Percentiles rank a stretch among this genome's conserved stretches.
Evolutionary conservation across 139 green algal genomes (phyloP).

Genomic region (Diplosphaera chodatii): DNA sequence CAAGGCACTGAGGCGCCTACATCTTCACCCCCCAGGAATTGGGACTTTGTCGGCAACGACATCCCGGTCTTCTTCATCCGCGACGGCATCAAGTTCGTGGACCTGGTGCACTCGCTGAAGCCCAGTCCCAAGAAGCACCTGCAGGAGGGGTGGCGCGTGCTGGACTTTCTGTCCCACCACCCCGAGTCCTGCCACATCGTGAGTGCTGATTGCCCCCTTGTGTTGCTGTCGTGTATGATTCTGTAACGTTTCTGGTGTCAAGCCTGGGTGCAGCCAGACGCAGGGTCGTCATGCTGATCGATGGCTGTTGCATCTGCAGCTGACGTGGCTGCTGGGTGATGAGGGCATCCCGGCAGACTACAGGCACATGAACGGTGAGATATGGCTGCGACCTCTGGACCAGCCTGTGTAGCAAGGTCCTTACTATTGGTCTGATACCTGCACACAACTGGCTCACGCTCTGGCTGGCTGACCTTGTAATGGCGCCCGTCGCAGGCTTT

Average conservation of each 20-base stretch:
- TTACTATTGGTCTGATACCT: no score
- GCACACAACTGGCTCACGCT: no score
- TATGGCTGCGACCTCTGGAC: no score
- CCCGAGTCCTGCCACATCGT: constrained; percentile 44
- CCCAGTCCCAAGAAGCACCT: constrained; percentile 51
- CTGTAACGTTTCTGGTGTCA: no score
- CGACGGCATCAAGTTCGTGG: constrained; percentile 61
- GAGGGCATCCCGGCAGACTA: constrained; percentile 41
- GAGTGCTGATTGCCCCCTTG: no score
- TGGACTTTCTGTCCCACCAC: constrained; percentile 45
- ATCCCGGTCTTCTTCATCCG: constrained; percentile 53
- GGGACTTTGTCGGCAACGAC: constrained; percentile 29
- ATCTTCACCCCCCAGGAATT: constrained; percentile 13
- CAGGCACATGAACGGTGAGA: constrained; percentile 32
- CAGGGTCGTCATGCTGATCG: no score
- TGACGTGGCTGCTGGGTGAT: constrained; percentile 38
- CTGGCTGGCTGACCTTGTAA: no score
- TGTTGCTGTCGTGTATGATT: no score
- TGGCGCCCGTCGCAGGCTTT: constrained; percentile 16
- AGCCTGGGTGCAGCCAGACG: no score
- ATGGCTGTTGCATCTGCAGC: background rate
- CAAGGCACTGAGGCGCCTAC: no score
- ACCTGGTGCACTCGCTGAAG: constrained; percentile 55
- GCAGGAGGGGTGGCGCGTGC: constrained; percentile 45
- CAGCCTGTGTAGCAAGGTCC: no score